Evolutionary conservation across 441 rosid genomes (phyloP).

Genomic region (Erodium chrysanthum): DNA sequence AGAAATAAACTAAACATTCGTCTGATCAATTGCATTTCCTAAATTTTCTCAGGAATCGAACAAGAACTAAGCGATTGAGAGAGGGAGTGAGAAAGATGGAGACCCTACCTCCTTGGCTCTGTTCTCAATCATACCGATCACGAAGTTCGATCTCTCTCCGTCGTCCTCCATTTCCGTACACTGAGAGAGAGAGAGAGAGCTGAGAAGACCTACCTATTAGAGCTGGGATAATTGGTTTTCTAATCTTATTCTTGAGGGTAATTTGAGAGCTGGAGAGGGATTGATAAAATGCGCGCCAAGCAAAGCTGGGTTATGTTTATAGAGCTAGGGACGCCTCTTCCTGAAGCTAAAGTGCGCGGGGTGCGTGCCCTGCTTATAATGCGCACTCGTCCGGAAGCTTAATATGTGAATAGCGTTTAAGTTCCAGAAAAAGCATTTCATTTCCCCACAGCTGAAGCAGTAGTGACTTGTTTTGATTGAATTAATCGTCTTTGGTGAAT

Average conservation of each 20-base stretch:
- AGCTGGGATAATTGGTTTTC: no score
- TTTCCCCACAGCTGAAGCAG: no score
- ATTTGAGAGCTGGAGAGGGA: no score
- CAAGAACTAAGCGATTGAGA: slow-evolving; percentile 18
- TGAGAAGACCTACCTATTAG: not conserved
- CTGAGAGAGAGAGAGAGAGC: slow-evolving; percentile 7
- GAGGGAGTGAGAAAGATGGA: not conserved
- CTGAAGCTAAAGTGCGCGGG: slow-evolving; percentile 1
- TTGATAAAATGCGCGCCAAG: slow-evolving; percentile 5
- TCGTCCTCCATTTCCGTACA: slow-evolving; percentile 71
- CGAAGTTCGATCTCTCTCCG: slow-evolving; percentile 75
- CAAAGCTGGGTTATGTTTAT: not conserved
- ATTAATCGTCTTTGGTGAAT: no score
- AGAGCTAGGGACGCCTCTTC: not conserved
- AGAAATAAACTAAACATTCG: not conserved
- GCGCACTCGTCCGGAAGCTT: not conserved
- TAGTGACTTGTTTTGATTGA: no score
- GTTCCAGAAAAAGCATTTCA: not conserved
- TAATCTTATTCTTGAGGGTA: no score
- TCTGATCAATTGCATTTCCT: slow-evolving; percentile 1
- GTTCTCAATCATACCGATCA: slow-evolving; percentile 76
- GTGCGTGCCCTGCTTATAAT: not conserved
- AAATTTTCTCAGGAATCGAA: slow-evolving; percentile 23
- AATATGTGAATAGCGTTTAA: not conserved
- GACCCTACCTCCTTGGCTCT: slow-evolving; percentile 85